phyloP scores from a whole-genome alignment of 2,329 filamentous ascomycete genomes.

The Cucurbitaria berberidis region DNA sequence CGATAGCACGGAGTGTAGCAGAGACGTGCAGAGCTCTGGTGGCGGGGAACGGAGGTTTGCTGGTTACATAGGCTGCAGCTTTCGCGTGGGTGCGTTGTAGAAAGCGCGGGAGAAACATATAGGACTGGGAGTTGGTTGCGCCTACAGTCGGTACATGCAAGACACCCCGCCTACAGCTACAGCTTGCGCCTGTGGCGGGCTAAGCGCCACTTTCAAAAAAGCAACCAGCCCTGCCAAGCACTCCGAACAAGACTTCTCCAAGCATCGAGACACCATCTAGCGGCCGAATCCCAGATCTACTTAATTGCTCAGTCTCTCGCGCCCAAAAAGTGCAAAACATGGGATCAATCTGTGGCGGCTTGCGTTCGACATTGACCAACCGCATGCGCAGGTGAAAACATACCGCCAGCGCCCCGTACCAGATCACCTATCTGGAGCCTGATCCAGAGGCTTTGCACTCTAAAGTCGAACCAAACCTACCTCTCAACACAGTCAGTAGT shows the following conservation, averaged over 20 bases:
- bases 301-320: background rate
- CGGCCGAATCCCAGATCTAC: background rate
- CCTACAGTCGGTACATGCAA: conserved; percentile 28
- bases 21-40: conserved; percentile 41
- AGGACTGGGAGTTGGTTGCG: conserved; percentile 17
- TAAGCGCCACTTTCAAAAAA: background rate
- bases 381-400: conserved; percentile 20
- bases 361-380: conserved; percentile 12
- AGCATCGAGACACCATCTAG: background rate
- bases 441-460: background rate
- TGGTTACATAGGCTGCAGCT: conserved; percentile 33
- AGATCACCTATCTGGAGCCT: background rate
- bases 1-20: conserved; percentile 44
- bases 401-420: conserved; percentile 1
- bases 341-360: conserved; percentile 9
- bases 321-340: conserved; percentile 20
- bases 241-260: background rate
- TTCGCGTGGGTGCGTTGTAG: conserved; percentile 38
- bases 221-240: conserved; percentile 13
- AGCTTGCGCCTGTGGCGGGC: conserved; percentile 7
- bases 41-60: conserved; percentile 15
- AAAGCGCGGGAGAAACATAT: conserved; percentile 41
- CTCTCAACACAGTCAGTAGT: background rate
- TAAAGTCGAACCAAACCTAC: background rate
- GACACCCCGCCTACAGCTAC: conserved; percentile 28